Evolutionary conservation across 164 flowering plant species (phyloP).

Genomic region (Platanus orientalis): DNA sequence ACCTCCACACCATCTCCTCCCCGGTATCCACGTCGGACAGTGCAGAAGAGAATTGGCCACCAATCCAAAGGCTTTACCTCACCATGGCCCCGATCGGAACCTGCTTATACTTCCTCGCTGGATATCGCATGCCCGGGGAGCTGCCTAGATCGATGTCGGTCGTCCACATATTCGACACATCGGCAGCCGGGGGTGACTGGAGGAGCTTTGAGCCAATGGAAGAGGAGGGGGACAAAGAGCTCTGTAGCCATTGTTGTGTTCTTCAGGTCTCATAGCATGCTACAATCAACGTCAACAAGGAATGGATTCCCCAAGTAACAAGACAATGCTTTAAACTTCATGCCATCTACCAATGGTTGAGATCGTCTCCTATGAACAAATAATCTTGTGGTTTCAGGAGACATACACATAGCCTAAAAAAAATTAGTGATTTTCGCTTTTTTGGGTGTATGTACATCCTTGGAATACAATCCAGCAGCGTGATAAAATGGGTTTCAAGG

Average conservation of each 20-base stretch:
- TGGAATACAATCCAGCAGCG: too few relatives aligned
- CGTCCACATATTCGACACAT: conserved; percentile 50
- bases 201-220: conserved; percentile 44
- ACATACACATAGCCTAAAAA: too few relatives aligned
- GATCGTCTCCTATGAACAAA: too few relatives aligned
- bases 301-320: background rate
- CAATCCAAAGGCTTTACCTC: conserved; percentile 26
- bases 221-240: conserved; percentile 44
- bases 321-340: too few relatives aligned
- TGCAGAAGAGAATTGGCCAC: conserved; percentile 2
- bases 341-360: too few relatives aligned
- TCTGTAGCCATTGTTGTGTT: conserved; percentile 56
- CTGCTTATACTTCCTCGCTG: conserved; percentile 49
- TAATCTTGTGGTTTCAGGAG: too few relatives aligned
- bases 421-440: too few relatives aligned
- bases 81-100: conserved; percentile 60
- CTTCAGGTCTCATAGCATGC: conserved; percentile 21
- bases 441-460: too few relatives aligned
- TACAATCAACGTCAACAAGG: too few relatives aligned
- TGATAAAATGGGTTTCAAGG: too few relatives aligned
- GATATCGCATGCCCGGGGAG: conserved; percentile 33
- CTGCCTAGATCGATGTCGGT: conserved; percentile 24
- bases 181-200: conserved; percentile 39
- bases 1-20: conserved; percentile 19
- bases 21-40: conserved; percentile 12